Evolutionary conservation across 805 yeast species (phyloP).

Genomic region (Pachysolen tannophilus): DNA sequence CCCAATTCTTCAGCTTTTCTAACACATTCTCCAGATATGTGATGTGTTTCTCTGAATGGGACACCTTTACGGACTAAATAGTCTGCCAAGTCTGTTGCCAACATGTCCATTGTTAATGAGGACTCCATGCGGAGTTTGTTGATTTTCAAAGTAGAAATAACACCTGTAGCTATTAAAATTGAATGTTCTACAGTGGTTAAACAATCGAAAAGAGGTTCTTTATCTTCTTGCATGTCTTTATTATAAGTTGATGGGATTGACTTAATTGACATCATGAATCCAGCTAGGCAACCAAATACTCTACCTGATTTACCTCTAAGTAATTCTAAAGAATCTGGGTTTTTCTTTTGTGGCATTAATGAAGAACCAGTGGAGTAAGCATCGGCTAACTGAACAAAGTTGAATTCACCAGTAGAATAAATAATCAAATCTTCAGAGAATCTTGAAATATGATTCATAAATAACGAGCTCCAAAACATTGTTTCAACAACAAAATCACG

Average conservation of each 20-base stretch:
- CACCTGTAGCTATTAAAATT: conserved; percentile 91
- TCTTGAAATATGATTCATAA: conserved; percentile 93
- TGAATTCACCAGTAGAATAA: conserved; percentile 96
- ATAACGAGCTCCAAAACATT: conserved; percentile 89
- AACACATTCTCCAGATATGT: conserved; percentile 97
- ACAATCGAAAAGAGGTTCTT: conserved; percentile 95
- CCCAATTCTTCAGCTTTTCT: conserved; percentile 75
- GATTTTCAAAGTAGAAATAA: conserved; percentile 76
- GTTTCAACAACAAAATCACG: conserved; percentile 96
- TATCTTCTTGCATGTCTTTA: conserved; percentile 98
- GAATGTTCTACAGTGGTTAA: conserved; percentile 91
- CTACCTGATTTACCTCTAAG: conserved; percentile 97
- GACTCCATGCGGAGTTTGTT: conserved; percentile 70
- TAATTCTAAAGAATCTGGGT: conserved; percentile 93
- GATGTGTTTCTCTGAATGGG: conserved; percentile 98
- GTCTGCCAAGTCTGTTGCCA: conserved; percentile 97
- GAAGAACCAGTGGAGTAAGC: conserved; percentile 99
- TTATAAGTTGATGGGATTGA: conserved; percentile 98
- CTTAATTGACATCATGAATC: conserved; percentile 92
- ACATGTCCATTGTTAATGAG: conserved; percentile 97
- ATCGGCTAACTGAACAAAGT: conserved; percentile 87
- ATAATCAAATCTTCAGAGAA: conserved; percentile 92
- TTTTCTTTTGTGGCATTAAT: conserved; percentile 98
- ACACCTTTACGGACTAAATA: conserved; percentile 96
- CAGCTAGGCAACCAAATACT: conserved; percentile 90